Evolutionary conservation across 169 alveolate genomes (phyloP).

Genomic region (Perkinsus chesapeaki): DNA sequence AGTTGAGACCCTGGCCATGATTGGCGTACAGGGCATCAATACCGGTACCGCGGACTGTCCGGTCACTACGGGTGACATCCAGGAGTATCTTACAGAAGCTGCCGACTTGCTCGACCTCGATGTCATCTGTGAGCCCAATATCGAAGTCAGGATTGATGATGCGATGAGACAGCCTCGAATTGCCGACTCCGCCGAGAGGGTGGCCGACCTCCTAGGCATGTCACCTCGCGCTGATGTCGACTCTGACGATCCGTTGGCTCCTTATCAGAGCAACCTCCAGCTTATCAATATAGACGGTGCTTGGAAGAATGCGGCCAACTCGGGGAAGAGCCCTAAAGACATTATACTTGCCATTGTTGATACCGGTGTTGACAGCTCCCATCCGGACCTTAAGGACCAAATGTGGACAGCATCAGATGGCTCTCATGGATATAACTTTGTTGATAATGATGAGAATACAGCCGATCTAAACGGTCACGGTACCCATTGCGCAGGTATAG

Average conservation of each 20-base stretch:
- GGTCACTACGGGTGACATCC: neutral
- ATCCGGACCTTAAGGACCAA: conserved; percentile 36
- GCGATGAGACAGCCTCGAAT: neutral
- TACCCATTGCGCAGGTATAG: conserved; percentile 43
- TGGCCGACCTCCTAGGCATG: conserved; percentile 25
- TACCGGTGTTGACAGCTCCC: conserved; percentile 35
- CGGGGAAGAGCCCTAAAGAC: conserved; percentile 23
- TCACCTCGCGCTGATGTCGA: conserved; percentile 25
- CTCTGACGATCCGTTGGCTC: conserved; percentile 26
- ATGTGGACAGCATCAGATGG: conserved; percentile 39
- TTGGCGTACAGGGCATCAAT: neutral
- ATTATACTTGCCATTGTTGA: conserved; percentile 37
- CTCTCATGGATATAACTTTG: conserved; percentile 36
- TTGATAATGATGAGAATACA: conserved; percentile 30
- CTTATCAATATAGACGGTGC: neutral
- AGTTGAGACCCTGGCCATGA: neutral
- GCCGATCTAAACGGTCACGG: conserved; percentile 41
- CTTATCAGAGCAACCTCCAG: conserved; percentile 23
- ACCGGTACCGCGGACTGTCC: neutral
- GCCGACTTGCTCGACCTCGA: neutral
- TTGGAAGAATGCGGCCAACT: neutral
- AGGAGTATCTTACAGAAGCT: neutral
- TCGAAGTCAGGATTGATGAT: neutral
- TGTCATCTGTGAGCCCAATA: neutral
- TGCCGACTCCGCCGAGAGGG: conserved; percentile 20